These are phyloP conservation scores for Tubosaeta brunneosetosa DNA, from an alignment of 768 basidiomycete genomes.

Conservation along the genomic window DNA sequence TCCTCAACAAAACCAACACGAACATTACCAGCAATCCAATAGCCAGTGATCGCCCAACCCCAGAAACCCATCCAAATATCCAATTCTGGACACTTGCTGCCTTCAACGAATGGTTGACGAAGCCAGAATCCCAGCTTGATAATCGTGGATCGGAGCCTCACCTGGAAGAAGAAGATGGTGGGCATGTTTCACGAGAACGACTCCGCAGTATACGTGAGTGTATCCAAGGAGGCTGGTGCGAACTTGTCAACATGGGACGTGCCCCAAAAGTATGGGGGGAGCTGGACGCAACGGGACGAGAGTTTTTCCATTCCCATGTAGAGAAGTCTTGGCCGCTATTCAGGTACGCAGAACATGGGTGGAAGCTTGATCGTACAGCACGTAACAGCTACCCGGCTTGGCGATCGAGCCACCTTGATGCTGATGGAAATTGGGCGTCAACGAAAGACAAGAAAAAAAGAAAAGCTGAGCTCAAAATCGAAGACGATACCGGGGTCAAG, in stretches of 20 bases:
- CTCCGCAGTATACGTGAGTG: no score
- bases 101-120: no score
- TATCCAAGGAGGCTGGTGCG: no score
- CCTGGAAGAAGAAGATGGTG: no score
- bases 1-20: no score
- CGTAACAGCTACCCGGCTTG: background rate
- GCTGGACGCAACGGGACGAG: background rate
- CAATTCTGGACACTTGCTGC: no score
- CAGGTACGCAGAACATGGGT: background rate
- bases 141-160: no score
- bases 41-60: no score
- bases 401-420: background rate
- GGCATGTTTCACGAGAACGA: no score
- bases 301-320: background rate
- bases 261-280: background rate
- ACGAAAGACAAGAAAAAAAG: background rate
- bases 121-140: no score
- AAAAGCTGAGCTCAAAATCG: background rate
- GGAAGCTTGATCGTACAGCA: background rate
- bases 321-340: conserved; percentile 1
- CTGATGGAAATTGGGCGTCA: background rate
- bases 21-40: no score
- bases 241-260: background rate
- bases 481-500: background rate
- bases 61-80: no score